Evolutionary conservation across 1,284 basidiomycete genomes (phyloP).

Genomic region (Ceratobasidium sp.): DNA sequence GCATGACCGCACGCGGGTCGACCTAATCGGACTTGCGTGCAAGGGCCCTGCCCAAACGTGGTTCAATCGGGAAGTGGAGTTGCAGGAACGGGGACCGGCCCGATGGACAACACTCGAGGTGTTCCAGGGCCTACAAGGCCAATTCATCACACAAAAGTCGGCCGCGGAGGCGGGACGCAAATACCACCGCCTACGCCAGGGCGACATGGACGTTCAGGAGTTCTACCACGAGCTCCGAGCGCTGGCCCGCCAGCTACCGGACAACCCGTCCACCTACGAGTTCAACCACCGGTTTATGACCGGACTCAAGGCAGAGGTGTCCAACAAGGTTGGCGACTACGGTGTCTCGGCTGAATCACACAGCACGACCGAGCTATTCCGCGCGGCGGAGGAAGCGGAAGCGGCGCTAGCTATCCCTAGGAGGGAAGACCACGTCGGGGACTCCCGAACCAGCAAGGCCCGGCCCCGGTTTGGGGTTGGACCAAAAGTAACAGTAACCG

Average conservation of each 20-base stretch:
- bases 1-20: neutral
- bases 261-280: neutral
- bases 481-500: too few species aligned
- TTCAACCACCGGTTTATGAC: neutral
- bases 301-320: constrained; percentile 49
- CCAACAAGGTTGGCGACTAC: constrained; percentile 49
- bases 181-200: neutral
- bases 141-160: neutral
- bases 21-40: neutral
- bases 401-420: too few species aligned
- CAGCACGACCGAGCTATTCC: constrained; percentile 55
- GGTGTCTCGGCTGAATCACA: constrained; percentile 50
- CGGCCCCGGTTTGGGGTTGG: too few species aligned
- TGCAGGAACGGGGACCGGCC: neutral
- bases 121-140: neutral
- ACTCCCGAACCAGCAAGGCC: too few species aligned
- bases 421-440: too few species aligned
- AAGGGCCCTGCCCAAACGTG: neutral
- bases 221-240: neutral
- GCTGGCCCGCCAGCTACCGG: neutral
- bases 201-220: neutral
- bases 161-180: constrained; percentile 1
- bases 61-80: constrained; percentile 4
- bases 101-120: constrained; percentile 7
- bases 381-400: constrained; percentile 41